phyloP scores from a whole-genome alignment of 1,284 basidiomycete species.

The Athelia sp. region DNA sequence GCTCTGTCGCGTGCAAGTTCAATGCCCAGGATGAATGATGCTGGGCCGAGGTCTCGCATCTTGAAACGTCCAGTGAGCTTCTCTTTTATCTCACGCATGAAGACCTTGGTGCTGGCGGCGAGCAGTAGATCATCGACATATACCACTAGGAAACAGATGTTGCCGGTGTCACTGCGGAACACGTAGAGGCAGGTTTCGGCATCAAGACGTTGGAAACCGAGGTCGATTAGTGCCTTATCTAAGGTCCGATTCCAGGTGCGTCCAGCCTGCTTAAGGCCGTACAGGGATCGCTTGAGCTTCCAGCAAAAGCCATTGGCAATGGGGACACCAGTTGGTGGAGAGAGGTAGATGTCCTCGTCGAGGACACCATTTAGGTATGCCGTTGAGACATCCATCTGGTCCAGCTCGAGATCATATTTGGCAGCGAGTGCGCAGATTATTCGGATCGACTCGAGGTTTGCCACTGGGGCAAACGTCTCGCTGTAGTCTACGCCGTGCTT shows the following conservation, averaged over 20 bases:
- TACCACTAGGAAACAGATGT: conserved; percentile 14
- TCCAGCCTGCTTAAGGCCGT: conserved; percentile 26
- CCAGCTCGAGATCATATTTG: conserved; percentile 20
- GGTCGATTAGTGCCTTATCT: conserved; percentile 7
- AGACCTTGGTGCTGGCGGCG: conserved; percentile 9
- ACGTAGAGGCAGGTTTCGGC: conserved; percentile 19
- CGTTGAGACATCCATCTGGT: conserved; percentile 28
- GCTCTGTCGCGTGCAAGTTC: conserved; percentile 20
- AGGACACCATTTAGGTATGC: conserved; percentile 25
- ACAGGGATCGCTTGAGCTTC: conserved; percentile 15
- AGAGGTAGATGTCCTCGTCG: conserved; percentile 28
- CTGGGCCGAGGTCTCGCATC: conserved; percentile 24
- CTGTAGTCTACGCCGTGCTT: conserved; percentile 16
- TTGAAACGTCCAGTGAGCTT: conserved; percentile 18
- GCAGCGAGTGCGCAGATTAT: conserved; percentile 26
- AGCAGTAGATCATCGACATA: conserved; percentile 19
- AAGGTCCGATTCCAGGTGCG: conserved; percentile 22
- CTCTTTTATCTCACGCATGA: conserved; percentile 13
- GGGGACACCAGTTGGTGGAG: conserved; percentile 22
- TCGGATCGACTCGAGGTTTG: conserved; percentile 23
- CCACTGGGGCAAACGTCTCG: conserved; percentile 34
- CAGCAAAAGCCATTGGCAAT: conserved; percentile 17
- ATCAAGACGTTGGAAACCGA: conserved; percentile 16
- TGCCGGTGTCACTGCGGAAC: conserved; percentile 4
- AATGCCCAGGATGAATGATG: conserved; percentile 24